Conservation (phyloP, 202 grass and related monocot species). For the Cymbopogon flexuosus region DNA sequence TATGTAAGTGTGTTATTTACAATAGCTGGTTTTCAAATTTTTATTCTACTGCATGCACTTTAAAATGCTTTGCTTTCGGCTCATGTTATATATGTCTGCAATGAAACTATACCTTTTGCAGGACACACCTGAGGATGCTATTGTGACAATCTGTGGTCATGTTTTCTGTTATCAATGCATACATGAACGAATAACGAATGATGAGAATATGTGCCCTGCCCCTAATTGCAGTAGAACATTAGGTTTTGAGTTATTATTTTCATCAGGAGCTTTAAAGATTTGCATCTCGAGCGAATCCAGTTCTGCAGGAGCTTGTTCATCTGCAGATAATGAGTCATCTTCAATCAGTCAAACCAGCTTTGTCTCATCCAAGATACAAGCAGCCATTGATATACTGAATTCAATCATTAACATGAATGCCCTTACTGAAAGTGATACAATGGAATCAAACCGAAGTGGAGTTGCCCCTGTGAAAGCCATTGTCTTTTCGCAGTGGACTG, state of each 20-base stretch:
- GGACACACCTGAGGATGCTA: constrained; percentile 86
- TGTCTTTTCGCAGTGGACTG: constrained; percentile 98
- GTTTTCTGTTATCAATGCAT: constrained; percentile 98
- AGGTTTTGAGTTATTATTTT: constrained; percentile 68
- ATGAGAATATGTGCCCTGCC: constrained; percentile 68
- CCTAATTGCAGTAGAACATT: constrained; percentile 58
- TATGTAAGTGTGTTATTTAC: background rate
- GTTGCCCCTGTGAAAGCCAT: constrained; percentile 73
- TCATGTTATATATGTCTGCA: constrained; percentile 20
- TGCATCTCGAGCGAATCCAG: constrained; percentile 49
- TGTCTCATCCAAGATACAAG: constrained; percentile 87
- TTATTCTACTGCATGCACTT: background rate
- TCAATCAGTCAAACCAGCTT: constrained; percentile 68
- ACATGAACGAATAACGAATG: constrained; percentile 71
- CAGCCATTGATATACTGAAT: constrained; percentile 66
- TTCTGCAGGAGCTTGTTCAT: constrained; percentile 46
- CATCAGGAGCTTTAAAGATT: constrained; percentile 62
- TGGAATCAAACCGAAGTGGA: constrained; percentile 34
- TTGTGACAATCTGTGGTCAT: constrained; percentile 90
- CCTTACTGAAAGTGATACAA: constrained; percentile 38
- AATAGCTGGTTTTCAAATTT: constrained; percentile 16
- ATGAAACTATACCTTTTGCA: constrained; percentile 39
- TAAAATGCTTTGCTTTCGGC: background rate
- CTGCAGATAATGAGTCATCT: constrained; percentile 45
- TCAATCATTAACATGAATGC: constrained; percentile 40